These are phyloP conservation scores for Leccinum longicurvipes DNA, from an alignment of 768 basidiomycete genomes.

Conservation along the genomic window DNA sequence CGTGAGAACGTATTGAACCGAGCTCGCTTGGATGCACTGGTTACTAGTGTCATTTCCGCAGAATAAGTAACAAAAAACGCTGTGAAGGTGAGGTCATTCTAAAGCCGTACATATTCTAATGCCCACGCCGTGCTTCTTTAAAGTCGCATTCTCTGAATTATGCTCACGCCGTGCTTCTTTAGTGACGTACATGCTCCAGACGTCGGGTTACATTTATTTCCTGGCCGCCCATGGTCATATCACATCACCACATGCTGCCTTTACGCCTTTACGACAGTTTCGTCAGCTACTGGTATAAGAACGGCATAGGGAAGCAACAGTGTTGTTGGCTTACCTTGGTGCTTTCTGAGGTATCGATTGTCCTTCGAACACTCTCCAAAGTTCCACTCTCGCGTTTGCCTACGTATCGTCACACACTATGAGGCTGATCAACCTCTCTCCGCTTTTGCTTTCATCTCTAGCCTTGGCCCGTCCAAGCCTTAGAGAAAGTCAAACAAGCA, in stretches of 20 bases:
- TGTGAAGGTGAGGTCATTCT: too few species aligned
- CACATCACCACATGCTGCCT: neutral
- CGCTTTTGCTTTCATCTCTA: slow-evolving; percentile 22
- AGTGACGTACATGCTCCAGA: neutral
- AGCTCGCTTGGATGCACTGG: too few species aligned
- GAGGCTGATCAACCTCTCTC: neutral
- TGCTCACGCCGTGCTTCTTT: neutral
- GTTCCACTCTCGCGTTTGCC: neutral
- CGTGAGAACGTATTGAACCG: too few species aligned
- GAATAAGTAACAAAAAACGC: too few species aligned
- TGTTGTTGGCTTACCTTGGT: neutral
- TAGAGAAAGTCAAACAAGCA: slow-evolving; percentile 25
- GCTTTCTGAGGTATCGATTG: neutral
- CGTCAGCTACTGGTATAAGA: neutral
- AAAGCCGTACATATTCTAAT: too few species aligned
- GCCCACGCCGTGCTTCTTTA: too few species aligned
- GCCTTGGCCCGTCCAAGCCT: slow-evolving; percentile 37
- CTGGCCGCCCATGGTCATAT: neutral
- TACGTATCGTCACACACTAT: neutral
- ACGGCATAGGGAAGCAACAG: neutral
- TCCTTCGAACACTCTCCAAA: neutral
- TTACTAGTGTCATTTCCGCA: too few species aligned
- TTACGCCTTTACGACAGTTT: neutral
- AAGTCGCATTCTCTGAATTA: too few species aligned
- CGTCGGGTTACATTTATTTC: too few species aligned